Conservation (phyloP, 805 yeast genomes). For the Wickerhamiella musiphila region DNA sequence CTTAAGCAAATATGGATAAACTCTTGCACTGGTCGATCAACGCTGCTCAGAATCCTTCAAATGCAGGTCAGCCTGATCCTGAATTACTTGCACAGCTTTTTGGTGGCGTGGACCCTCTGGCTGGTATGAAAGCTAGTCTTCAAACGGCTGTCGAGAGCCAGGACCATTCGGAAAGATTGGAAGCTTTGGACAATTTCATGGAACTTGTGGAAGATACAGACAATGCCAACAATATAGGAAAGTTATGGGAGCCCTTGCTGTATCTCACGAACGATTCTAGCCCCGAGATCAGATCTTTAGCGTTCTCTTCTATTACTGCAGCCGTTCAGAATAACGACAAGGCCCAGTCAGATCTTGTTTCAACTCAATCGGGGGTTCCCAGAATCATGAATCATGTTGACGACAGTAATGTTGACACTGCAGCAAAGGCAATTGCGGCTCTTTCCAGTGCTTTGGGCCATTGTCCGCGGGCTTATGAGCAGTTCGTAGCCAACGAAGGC, state of each 20-base stretch:
- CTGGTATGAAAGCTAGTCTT: constrained; percentile 69
- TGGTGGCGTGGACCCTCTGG: constrained; percentile 72
- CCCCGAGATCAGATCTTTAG: constrained; percentile 33
- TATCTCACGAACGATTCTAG: constrained; percentile 31
- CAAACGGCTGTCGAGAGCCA: constrained; percentile 38
- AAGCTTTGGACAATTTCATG: constrained; percentile 80
- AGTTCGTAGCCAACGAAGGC: constrained; percentile 43
- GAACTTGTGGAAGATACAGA: constrained; percentile 87
- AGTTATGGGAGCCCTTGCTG: constrained; percentile 65
- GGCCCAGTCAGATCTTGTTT: constrained; percentile 45
- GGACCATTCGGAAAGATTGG: constrained; percentile 42
- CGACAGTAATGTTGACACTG: constrained; percentile 22
- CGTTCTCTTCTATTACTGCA: constrained; percentile 66
- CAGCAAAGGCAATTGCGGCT: constrained; percentile 60
- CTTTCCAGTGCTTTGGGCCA: constrained; percentile 59
- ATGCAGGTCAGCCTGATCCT: constrained; percentile 49
- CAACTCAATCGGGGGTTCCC: constrained; percentile 17
- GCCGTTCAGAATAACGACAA: constrained; percentile 83
- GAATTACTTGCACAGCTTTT: constrained; percentile 61
- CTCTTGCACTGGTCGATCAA: constrained; percentile 83
- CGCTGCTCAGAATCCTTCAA: constrained; percentile 44
- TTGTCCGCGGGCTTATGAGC: constrained; percentile 34
- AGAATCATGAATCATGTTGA: constrained; percentile 17
- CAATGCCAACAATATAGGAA: constrained; percentile 84
- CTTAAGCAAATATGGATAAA: constrained; percentile 62